Conservation (phyloP, 305 asterid species). For the Nicotiana rustica region DNA sequence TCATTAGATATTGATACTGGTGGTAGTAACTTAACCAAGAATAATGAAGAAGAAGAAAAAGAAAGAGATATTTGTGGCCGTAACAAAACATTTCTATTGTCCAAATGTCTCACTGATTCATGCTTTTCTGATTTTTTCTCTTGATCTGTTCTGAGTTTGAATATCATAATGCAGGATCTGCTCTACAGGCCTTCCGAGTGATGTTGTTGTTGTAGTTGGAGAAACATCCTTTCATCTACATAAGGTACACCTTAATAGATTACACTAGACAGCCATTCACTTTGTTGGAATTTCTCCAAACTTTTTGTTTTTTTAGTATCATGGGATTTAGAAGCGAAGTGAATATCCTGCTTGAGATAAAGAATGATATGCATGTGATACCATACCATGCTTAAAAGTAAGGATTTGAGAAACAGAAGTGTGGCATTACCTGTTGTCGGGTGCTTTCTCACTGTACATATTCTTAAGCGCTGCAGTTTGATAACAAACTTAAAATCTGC, state of each 20-base stretch:
- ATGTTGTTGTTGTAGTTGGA: slow-evolving; percentile 55
- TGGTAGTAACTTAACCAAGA: background rate
- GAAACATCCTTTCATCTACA: slow-evolving; percentile 61
- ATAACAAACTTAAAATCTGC: too few relatives aligned
- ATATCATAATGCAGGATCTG: slow-evolving; percentile 52
- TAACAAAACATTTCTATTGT: background rate
- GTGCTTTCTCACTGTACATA: too few relatives aligned
- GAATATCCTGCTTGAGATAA: background rate
- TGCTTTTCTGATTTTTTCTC: background rate
- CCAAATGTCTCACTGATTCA: background rate
- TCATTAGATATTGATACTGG: background rate
- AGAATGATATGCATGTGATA: background rate
- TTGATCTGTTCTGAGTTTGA: background rate
- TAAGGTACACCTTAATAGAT: slow-evolving; percentile 45
- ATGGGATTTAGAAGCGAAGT: background rate
- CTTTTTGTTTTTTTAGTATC: background rate
- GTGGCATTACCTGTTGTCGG: too few relatives aligned
- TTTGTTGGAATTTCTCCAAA: background rate
- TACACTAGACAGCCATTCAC: background rate
- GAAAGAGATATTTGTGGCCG: background rate
- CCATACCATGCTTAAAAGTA: too few relatives aligned
- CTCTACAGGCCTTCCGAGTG: slow-evolving; percentile 60
- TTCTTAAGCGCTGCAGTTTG: too few relatives aligned
- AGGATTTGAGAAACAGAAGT: too few relatives aligned
- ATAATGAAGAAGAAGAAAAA: background rate